phyloP scores from a whole-genome alignment of 2,329 filamentous ascomycete genomes.

The Calonectria pauciramosa region DNA sequence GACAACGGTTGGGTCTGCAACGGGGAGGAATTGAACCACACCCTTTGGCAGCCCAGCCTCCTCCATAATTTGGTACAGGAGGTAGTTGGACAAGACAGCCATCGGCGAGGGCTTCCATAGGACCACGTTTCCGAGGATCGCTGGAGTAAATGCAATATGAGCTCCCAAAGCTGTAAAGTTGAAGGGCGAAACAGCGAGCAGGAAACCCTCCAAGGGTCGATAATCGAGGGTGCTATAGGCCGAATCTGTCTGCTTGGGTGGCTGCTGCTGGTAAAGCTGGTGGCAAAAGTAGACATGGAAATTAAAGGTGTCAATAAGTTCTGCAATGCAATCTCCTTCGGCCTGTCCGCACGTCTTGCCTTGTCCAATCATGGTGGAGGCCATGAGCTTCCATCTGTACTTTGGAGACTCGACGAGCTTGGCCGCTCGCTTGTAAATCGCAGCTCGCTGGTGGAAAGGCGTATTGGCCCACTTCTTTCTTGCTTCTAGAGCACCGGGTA shows the following conservation, averaged over 20 bases:
- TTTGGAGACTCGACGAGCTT: constrained; percentile 5
- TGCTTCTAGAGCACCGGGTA: not conserved
- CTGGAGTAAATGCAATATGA: not conserved
- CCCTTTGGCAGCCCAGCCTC: not conserved
- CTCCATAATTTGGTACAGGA: not conserved
- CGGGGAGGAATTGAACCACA: not conserved
- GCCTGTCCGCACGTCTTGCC: not conserved
- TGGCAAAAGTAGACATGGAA: constrained; percentile 2
- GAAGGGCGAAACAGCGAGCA: not conserved
- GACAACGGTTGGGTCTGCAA: not conserved
- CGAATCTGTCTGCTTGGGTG: not conserved
- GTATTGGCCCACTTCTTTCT: not conserved
- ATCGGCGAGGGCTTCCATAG: not conserved
- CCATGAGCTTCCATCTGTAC: constrained; percentile 6
- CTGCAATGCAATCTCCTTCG: not conserved
- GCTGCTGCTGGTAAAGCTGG: not conserved
- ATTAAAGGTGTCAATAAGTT: not conserved
- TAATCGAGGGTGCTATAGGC: not conserved
- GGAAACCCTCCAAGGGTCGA: not conserved
- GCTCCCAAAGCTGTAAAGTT: not conserved
- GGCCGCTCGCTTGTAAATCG: not conserved
- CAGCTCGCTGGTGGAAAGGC: not conserved
- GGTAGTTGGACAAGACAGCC: not conserved
- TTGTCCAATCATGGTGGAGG: not conserved
- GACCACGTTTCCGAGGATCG: not conserved